Evolutionary conservation across 2,329 filamentous ascomycete genomes (phyloP).

Genomic region (Teratosphaeriaceae sp.): DNA sequence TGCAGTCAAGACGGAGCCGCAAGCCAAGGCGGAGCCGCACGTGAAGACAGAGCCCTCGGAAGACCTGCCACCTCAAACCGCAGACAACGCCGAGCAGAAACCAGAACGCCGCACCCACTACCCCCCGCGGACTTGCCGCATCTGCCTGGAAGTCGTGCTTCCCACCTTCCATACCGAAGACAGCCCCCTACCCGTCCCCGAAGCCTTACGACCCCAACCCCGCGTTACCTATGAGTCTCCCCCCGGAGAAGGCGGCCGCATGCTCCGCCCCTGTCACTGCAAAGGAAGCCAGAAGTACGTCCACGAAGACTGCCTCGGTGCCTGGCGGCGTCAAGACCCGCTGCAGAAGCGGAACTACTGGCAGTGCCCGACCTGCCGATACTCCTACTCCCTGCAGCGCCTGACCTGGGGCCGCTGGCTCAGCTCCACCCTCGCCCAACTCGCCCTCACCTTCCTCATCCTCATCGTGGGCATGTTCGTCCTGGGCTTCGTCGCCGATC

Average conservation of each 20-base stretch:
- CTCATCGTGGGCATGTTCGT: conserved; percentile 68
- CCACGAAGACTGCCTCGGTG: conserved; percentile 80
- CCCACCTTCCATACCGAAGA: conserved; percentile 50
- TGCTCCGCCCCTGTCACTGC: conserved; percentile 88
- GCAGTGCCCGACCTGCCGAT: conserved; percentile 82
- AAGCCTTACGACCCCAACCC: conserved; percentile 50
- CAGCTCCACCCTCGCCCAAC: conserved; percentile 53
- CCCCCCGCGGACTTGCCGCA: conserved; percentile 72
- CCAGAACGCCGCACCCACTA: conserved; percentile 46
- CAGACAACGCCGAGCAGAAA: neutral
- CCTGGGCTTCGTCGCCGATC: conserved; percentile 87
- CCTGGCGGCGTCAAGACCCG: conserved; percentile 73
- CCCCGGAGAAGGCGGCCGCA: conserved; percentile 61
- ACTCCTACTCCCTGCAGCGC: conserved; percentile 71
- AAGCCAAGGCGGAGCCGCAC: neutral
- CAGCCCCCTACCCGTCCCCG: conserved; percentile 32
- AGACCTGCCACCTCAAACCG: too few species aligned
- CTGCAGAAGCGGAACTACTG: conserved; percentile 65
- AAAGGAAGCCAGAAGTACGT: conserved; percentile 91
- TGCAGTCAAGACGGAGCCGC: conserved; percentile 1
- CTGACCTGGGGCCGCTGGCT: conserved; percentile 65
- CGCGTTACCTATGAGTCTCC: conserved; percentile 62
- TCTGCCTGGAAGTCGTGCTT: conserved; percentile 70
- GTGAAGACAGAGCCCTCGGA: too few species aligned
- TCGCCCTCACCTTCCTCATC: conserved; percentile 64